Evolutionary conservation across 73 alveolate genomes (phyloP), one percentile per base, ranked within the genome.

Genomic region (Paramecium pentaurelia): DNA sequence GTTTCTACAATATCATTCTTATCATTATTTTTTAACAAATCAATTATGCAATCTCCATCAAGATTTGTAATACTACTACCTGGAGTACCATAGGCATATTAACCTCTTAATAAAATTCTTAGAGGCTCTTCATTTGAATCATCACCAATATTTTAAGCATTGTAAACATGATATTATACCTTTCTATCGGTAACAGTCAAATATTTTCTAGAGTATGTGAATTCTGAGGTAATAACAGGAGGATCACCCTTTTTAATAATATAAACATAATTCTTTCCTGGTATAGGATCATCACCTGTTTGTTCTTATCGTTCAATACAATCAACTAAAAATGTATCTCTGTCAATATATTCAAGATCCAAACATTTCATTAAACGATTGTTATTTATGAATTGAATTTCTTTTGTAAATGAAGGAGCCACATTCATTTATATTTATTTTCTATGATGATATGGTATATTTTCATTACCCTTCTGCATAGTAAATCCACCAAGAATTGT

Each of bases 31-130:
- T 14, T 40, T 14, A 80, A 80, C 38, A 80, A 25, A 38, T 80
- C 91, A 49, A 80, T 49, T 14, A 80, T 80, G 38, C 91, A 45
- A 28, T 80, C 58, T n/a, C 77, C 58, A 45, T 80, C 91, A 9
- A 80, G 30, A 28, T 80, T 80, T 16, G 42, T 25, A 2, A 20
- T 3, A 12, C 59, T 36, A 10, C 70, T 18, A 6, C 47, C 84
- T 36, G 87, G 87, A 16, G 91, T 44, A 8, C 77, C 91, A 22
- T 80, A 80, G 1, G 91, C 91, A 25, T 34, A 28, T 45, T 42
- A n/a, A 22, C 91, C 91, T 80, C 91, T 80, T 3, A 80, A 22
- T 80, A 80, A 45, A 8, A 80, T 45, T 20, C 91, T 20, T 2
- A 38, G 30, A 20, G 71, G 71, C 12, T 49, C 91, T 47, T 80